Evolutionary conservation across 2,329 filamentous ascomycete genomes (phyloP), one percentile per base, ranked within the genome.

Genomic region (Xylariaceae sp.): DNA sequence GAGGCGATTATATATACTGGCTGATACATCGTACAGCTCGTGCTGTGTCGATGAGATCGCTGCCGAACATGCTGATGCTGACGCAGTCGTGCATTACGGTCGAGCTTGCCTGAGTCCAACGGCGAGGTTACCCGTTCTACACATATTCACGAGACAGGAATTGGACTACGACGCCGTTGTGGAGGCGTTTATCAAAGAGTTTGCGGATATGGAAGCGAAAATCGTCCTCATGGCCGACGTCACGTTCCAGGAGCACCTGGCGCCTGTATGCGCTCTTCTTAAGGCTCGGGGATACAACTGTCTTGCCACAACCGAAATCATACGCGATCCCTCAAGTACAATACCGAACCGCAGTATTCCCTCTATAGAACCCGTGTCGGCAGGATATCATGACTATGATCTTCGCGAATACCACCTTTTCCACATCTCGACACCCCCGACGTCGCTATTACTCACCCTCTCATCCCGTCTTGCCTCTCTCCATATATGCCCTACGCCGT

Each of bases 41-140:
- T 99, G 94, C 73, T 99, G 94, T 66, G 92, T 97, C 16, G 94
- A 99, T 66, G 94, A 99, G 73, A 86, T 97, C 39, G 94, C 94
- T 0, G 94, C 94, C 2, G 92, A 99, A 70, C 94, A 99, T 69
- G 87, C 90, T 15, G 81, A 90, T 64, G 92, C 94, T 6, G 87
- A 97, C 57, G 89, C 91, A 0, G 88, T 97, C 1, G 86, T 99
- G 13, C 94, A 99, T 69, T 99, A 97, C 64, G 94, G 94, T 2
- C 80, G 94, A 49, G 87, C 92, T 0, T 99, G 94, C 67, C 77
- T 99, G 21, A 96, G 91, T 7, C 92, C 92, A 0, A 95, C 92
- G 0, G 88, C 88, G 10, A 79, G 91, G 51, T 73, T 97, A 49
- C 91, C 92, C 0, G 92, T 96, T 19, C 83, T 96, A 47, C 91